Evolutionary conservation across 2,329 filamentous ascomycete species (phyloP), one percentile per base, ranked within the genome.

Genomic region (Stagonosporopsis tanaceti): DNA sequence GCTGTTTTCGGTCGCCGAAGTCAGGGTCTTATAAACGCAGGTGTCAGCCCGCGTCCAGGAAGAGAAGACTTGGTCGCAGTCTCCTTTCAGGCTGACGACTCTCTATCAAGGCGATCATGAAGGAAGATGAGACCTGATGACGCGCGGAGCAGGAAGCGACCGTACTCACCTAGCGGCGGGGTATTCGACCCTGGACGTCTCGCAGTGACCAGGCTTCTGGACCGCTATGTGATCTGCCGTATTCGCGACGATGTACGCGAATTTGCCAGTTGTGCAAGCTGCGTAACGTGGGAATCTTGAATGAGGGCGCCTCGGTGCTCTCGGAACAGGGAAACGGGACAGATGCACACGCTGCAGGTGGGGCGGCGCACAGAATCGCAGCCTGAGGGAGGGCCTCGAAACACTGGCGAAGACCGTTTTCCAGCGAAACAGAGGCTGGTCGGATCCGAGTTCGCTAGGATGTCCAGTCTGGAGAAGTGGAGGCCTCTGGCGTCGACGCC

Each of bases 41-140:
- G 60, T 54, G 69, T 74, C 64, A 74, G 71, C 66, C 65, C 57
- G 65, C 65, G 63, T 71, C 64, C 55, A 66, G 53, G 50, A 57
- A n/a, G 22, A 44, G 22, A 35, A 55, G 51, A 41, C 48, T 61
- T 50, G 39, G 46, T 52, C 56, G 63, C 53, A 60, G 59, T 51
- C 50, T 50, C 37, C 53, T 55, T 59, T 60, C 51, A 59, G 42
- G 61, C 62, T 63, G 55, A 47, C 41, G 52, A 53, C 44, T 44
- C 55, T 59, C 53, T 41, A 46, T 47, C 52, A 60, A 53, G 54
- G 57, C 53, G 53, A 46, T 61, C 62, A 63, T 68, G 57, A 41
- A 66, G 54, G 56, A 55, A 47, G 57, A 63, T 59, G 57, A 64
- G 59, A 61, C 62, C 64, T 54, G 50, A 61, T 61, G 69, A 65